phyloP scores from a whole-genome alignment of 176 grass and related monocot species.

The Eragrostis nindensis region DNA sequence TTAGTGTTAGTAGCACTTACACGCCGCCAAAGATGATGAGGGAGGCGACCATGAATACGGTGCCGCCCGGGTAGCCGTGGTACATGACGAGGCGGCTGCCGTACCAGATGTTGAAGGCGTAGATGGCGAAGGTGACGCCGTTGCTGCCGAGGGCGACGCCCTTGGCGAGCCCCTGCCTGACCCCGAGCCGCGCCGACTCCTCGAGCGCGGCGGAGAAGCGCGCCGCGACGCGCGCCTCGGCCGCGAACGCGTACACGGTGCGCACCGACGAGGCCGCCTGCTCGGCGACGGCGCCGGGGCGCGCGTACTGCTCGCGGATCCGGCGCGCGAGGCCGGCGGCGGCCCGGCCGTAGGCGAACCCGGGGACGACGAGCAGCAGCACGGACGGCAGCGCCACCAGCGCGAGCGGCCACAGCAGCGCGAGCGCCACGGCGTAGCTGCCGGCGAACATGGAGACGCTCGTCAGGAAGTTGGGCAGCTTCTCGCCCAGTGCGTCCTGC shows the following conservation, averaged over 20 bases:
- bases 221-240: too few relatives aligned
- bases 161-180: constrained; percentile 88
- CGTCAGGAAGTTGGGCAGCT: constrained; percentile 95
- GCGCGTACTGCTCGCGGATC: constrained; percentile 73
- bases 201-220: constrained; percentile 68
- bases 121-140: constrained; percentile 81
- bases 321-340: constrained; percentile 70
- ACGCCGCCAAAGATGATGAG: too few relatives aligned
- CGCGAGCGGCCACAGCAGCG: constrained; percentile 66
- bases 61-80: constrained; percentile 71
- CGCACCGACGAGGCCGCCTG: constrained; percentile 82
- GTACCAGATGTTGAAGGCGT: constrained; percentile 86
- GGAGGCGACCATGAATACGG: too few relatives aligned
- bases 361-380: constrained; percentile 78
- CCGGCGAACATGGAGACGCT: constrained; percentile 69
- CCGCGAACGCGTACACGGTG: constrained; percentile 85
- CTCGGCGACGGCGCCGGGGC: constrained; percentile 67
- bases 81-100: constrained; percentile 95
- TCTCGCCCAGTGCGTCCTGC: constrained; percentile 89
- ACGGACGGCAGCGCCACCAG: constrained; percentile 74
- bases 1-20: too few relatives aligned
- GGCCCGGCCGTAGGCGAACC: constrained; percentile 75
- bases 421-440: constrained; percentile 71
- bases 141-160: constrained; percentile 86
- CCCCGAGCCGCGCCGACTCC: constrained; percentile 61